These are phyloP conservation scores for Rhynchosporium secalis DNA, from an alignment of 2,329 filamentous ascomycete genomes.

Conservation along the genomic window DNA sequence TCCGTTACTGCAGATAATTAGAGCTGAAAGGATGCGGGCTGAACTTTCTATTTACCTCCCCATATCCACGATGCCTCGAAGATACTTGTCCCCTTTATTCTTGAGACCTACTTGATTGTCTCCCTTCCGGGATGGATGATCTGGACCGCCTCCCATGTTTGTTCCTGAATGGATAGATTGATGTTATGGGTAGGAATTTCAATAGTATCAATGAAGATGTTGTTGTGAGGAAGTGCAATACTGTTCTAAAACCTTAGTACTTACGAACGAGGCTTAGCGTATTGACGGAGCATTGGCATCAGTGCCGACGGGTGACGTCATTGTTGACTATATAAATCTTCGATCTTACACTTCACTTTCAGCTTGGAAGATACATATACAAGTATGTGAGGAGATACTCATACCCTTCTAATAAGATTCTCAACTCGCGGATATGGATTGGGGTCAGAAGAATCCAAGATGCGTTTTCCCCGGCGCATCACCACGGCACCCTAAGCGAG, in stretches of 20 bases:
- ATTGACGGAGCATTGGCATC: conserved; percentile 6
- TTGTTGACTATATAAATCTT: background rate
- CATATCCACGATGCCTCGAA: conserved; percentile 43
- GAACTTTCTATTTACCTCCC: conserved; percentile 38
- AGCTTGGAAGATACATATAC: too few species aligned
- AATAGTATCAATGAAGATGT: background rate
- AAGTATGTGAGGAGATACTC: too few species aligned
- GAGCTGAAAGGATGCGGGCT: conserved; percentile 1
- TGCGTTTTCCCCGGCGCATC: background rate
- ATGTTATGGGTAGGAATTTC: background rate
- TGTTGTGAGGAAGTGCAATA: background rate
- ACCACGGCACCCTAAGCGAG: conserved; percentile 1
- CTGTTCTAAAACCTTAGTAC: background rate
- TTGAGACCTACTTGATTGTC: conserved; percentile 1
- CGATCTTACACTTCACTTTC: background rate
- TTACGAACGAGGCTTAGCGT: conserved; percentile 7
- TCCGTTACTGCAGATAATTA: conserved; percentile 55
- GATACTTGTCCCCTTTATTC: conserved; percentile 22
- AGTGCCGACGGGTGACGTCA: background rate
- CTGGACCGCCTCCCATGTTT: conserved; percentile 16
- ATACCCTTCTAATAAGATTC: too few species aligned
- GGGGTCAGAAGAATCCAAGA: too few species aligned
- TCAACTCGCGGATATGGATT: too few species aligned
- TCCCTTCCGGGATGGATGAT: conserved; percentile 9
- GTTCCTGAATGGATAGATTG: background rate